Percentiles rank a stretch among this genome's conserved stretches.
Evolutionary conservation across 202 grass and related monocot genomes (phyloP).

Genomic region (Hordeum pubiflorum): DNA sequence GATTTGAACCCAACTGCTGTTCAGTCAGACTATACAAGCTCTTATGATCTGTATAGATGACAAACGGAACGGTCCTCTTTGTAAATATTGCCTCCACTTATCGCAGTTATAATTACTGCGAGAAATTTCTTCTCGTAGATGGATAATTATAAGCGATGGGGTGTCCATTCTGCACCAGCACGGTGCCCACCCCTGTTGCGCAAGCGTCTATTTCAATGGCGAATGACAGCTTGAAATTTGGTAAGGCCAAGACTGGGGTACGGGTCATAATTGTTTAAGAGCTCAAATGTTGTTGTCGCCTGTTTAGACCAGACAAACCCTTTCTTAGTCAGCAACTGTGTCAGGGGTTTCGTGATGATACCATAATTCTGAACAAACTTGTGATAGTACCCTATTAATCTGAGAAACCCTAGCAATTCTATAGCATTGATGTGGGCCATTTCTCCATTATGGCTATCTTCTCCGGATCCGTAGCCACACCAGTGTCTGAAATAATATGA

Average conservation of each 20-base stretch:
- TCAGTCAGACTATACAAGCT: not conserved
- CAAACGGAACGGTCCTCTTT: not conserved
- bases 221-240: not conserved
- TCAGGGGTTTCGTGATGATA: too few species aligned
- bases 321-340: too few species aligned
- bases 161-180: not conserved
- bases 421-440: too few species aligned
- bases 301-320: too few species aligned
- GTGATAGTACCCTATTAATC: too few species aligned
- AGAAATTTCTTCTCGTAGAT: not conserved
- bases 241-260: not conserved
- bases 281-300: too few species aligned
- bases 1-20: not conserved
- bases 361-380: too few species aligned
- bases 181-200: not conserved
- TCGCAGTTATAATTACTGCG: not conserved
- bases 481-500: too few species aligned
- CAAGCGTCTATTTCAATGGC: not conserved
- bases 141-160: not conserved
- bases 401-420: too few species aligned
- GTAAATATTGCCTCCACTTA: not conserved
- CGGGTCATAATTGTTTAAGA: too few species aligned
- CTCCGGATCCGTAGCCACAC: too few species aligned
- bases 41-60: not conserved
- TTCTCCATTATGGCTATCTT: too few species aligned